A percentile compares a stretch with the other conserved stretches of the same genome.
Evolutionary conservation across 169 alveolate species (phyloP).

Genomic region (Amoebophrya sp.): DNA sequence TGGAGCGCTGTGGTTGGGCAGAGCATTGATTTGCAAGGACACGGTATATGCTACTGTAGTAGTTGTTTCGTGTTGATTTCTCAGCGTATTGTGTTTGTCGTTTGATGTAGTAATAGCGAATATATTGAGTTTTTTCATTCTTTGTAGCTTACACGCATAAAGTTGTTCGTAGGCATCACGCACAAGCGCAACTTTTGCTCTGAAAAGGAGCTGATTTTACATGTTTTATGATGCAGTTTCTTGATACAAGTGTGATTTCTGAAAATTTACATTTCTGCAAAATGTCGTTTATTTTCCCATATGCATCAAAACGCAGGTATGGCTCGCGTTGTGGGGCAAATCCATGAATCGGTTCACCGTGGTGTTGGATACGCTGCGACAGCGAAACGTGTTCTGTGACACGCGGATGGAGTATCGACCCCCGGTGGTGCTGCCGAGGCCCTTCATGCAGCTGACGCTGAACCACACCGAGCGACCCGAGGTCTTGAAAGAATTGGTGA

Average conservation of each 20-base stretch:
- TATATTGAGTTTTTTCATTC: too few species aligned
- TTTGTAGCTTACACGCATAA: too few species aligned
- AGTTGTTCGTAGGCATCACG: too few species aligned
- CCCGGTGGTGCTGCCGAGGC: background rate
- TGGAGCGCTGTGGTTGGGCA: background rate
- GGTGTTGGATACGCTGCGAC: background rate
- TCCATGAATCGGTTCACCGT: background rate
- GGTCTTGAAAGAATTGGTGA: background rate
- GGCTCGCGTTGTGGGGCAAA: conserved; percentile 4
- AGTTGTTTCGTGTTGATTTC: too few species aligned
- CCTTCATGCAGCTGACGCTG: background rate
- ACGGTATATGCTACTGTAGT: background rate
- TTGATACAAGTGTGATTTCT: too few species aligned
- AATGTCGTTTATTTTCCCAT: too few species aligned
- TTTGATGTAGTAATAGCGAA: too few species aligned
- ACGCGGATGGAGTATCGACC: conserved; percentile 18
- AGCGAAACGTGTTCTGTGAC: background rate
- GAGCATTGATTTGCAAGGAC: background rate
- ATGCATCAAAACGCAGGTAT: background rate
- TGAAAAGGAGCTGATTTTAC: too few species aligned
- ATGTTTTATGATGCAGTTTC: too few species aligned
- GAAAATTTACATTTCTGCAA: too few species aligned
- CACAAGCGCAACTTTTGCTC: too few species aligned
- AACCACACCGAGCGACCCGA: background rate
- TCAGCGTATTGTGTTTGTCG: too few species aligned